Conservation (phyloP, 2,329 filamentous ascomycete species). For the Hypoxylon sp. region DNA sequence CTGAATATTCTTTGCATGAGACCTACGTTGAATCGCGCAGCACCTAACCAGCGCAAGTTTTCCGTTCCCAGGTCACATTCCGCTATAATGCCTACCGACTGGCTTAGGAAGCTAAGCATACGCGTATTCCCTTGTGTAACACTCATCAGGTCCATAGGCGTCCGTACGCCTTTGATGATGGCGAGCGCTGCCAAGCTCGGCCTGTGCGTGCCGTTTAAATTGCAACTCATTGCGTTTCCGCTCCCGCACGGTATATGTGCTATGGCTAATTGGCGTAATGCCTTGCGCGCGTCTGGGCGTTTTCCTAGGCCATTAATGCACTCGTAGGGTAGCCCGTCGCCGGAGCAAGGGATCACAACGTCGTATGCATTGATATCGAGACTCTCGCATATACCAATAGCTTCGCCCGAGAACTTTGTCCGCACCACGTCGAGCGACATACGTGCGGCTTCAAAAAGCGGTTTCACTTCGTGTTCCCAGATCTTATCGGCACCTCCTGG, state of each 20-base stretch:
- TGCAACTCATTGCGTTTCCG: constrained; percentile 94
- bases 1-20: constrained; percentile 82
- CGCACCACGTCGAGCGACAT: constrained; percentile 81
- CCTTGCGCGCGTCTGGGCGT: constrained; percentile 79
- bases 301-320: constrained; percentile 93
- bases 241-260: constrained; percentile 92
- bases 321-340: constrained; percentile 92
- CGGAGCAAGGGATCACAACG: constrained; percentile 89
- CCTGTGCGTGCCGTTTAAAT: constrained; percentile 85
- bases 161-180: constrained; percentile 89
- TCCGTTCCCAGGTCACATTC: constrained; percentile 93
- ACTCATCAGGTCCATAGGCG: constrained; percentile 86
- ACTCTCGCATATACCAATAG: constrained; percentile 79
- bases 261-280: constrained; percentile 83
- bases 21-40: constrained; percentile 86
- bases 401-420: constrained; percentile 82
- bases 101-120: constrained; percentile 89
- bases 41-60: constrained; percentile 92
- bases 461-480: constrained; percentile 82
- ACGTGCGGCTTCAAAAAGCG: constrained; percentile 84
- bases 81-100: constrained; percentile 89
- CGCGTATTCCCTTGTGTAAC: constrained; percentile 84
- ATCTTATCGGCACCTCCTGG: constrained; percentile 80
- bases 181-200: constrained; percentile 83
- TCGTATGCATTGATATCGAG: constrained; percentile 87